These are phyloP conservation scores for Xylaria longipes DNA, from an alignment of 495 filamentous ascomycete genomes.

Conservation along the genomic window DNA sequence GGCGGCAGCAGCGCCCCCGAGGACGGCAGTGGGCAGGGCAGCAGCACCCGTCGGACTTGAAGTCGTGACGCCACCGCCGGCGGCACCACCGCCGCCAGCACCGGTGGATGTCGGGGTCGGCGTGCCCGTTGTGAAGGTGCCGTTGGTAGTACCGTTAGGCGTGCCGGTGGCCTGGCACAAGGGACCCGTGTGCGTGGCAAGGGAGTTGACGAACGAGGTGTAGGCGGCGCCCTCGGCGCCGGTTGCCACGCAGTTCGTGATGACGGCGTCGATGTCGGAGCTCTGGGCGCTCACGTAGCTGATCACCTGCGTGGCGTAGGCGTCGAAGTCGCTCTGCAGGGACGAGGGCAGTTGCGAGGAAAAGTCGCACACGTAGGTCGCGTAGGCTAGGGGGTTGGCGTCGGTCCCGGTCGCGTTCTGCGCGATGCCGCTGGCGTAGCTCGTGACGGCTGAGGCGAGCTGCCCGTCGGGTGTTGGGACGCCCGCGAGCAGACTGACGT, in stretches of 20 bases:
- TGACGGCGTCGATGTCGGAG: conserved; percentile 25
- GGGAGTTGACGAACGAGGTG: conserved; percentile 17
- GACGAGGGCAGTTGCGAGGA: conserved; percentile 21
- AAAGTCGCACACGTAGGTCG: conserved; percentile 27
- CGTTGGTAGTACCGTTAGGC: background rate
- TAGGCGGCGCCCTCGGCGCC: conserved; percentile 10
- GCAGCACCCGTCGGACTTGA: background rate
- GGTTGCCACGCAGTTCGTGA: conserved; percentile 26
- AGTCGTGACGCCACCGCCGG: background rate
- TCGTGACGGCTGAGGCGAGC: conserved; percentile 25
- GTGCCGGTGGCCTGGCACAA: conserved; percentile 13
- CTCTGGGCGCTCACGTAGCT: conserved; percentile 27
- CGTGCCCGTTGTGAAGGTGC: background rate
- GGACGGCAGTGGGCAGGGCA: conserved; percentile 25
- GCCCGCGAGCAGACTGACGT: conserved; percentile 19
- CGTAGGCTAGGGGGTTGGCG: conserved; percentile 5
- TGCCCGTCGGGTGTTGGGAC: conserved; percentile 17
- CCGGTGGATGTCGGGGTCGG: background rate
- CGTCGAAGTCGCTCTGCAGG: conserved; percentile 25
- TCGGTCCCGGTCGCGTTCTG: background rate
- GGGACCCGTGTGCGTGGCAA: conserved; percentile 16
- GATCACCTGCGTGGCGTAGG: conserved; percentile 26
- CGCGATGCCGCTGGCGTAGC: conserved; percentile 2
- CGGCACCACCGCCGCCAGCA: background rate
- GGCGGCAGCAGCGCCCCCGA: conserved; percentile 25